Percentiles rank a stretch among this genome's conserved stretches.
These are phyloP conservation scores for Solanum hybrid DNA, from an alignment of 305 asterid genomes.

Conservation along the genomic window DNA sequence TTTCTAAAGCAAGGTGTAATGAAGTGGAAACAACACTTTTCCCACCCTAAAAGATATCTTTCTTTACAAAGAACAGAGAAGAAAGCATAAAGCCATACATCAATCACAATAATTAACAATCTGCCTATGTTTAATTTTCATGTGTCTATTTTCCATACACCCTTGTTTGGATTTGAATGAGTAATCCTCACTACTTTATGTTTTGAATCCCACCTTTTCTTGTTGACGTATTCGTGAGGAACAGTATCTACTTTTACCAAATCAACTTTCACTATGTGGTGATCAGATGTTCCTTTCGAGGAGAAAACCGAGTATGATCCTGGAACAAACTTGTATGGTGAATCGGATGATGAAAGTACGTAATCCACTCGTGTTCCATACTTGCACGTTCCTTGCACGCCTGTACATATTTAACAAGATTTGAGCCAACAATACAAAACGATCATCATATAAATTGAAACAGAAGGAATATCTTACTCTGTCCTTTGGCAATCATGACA, in stretches of 20 bases:
- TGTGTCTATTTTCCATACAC: slow-evolving; percentile 46
- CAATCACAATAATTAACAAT: neutral
- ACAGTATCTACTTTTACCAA: slow-evolving; percentile 33
- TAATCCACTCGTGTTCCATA: slow-evolving; percentile 89
- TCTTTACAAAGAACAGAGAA: neutral
- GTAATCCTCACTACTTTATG: slow-evolving; percentile 48
- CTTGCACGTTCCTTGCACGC: slow-evolving; percentile 91
- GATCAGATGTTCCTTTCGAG: slow-evolving; percentile 94
- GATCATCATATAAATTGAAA: neutral
- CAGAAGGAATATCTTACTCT: slow-evolving; percentile 34
- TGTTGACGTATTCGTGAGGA: slow-evolving; percentile 21
- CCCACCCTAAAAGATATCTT: neutral
- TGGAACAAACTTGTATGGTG: slow-evolving; percentile 64
- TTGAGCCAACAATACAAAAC: neutral
- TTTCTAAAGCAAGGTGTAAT: neutral
- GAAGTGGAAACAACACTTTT: neutral
- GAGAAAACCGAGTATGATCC: slow-evolving; percentile 87
- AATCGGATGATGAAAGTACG: slow-evolving; percentile 47
- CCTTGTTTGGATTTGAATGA: slow-evolving; percentile 50
- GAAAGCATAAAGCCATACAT: neutral
- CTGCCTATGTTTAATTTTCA: slow-evolving; percentile 8
- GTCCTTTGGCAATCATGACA: slow-evolving; percentile 95
- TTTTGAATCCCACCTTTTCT: slow-evolving; percentile 25
- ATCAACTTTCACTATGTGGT: slow-evolving; percentile 86
- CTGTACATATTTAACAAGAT: slow-evolving; percentile 24